Percentiles rank a stretch among this genome's conserved stretches.
phyloP scores from a whole-genome alignment of 176 grass and related monocot genomes.

The Eragrostis curvula region DNA sequence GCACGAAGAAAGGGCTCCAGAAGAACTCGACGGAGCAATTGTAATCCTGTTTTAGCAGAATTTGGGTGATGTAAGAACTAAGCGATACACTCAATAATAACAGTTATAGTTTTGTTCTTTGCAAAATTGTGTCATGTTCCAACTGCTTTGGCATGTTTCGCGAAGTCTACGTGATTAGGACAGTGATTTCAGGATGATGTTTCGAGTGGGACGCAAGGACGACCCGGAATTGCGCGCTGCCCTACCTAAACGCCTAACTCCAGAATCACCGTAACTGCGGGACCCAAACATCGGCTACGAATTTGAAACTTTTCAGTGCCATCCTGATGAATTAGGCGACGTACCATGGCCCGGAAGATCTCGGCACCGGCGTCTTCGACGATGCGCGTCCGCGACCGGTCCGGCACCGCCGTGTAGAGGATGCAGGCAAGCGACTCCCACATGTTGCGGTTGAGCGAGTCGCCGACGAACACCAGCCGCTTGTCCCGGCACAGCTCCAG shows the following conservation, averaged over 20 bases:
- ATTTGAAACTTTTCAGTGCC: background rate
- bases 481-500: slow-evolving; percentile 60
- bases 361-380: slow-evolving; percentile 25
- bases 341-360: slow-evolving; percentile 67
- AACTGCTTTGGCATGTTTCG: no score
- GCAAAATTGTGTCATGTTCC: no score
- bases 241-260: background rate
- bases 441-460: slow-evolving; percentile 83
- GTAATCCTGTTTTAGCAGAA: slow-evolving; percentile 37
- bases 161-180: no score
- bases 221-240: background rate
- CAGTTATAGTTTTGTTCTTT: no score
- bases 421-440: slow-evolving; percentile 77
- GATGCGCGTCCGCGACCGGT: slow-evolving; percentile 44
- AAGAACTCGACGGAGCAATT: slow-evolving; percentile 63
- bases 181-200: no score
- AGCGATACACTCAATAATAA: no score
- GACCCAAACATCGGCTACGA: background rate
- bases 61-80: background rate
- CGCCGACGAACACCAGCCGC: slow-evolving; percentile 61
- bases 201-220: no score
- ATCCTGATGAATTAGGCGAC: background rate
- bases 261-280: background rate
- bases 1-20: slow-evolving; percentile 71
- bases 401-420: slow-evolving; percentile 60